Evolutionary conservation across 2,329 filamentous ascomycete species (phyloP).

Genomic region (Lachnellula cervina): DNA sequence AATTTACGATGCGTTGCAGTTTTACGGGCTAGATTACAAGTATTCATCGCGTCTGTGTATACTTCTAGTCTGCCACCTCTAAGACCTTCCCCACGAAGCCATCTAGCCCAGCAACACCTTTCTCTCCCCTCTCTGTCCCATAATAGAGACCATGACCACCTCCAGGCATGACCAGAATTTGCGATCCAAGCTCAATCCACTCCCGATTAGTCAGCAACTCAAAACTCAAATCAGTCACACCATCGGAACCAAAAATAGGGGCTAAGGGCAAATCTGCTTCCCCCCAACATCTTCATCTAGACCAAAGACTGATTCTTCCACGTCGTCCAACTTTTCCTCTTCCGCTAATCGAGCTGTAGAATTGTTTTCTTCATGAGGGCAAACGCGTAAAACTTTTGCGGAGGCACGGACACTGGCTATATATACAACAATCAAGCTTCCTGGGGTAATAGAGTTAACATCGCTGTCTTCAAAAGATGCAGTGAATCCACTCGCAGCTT

Average conservation of each 20-base stretch:
- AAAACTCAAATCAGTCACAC: conserved; percentile 52
- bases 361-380: conserved; percentile 23
- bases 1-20: too few relatives aligned
- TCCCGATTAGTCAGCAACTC: conserved; percentile 66
- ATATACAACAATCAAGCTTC: conserved; percentile 75
- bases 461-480: conserved; percentile 65
- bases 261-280: conserved; percentile 16
- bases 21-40: too few relatives aligned
- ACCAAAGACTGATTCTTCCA: conserved; percentile 49
- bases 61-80: conserved; percentile 49
- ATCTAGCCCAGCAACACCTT: conserved; percentile 57
- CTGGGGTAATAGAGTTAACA: conserved; percentile 58
- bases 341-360: conserved; percentile 8
- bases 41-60: neutral
- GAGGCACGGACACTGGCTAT: conserved; percentile 80
- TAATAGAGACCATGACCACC: conserved; percentile 56
- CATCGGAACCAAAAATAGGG: conserved; percentile 36
- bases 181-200: conserved; percentile 68
- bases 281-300: conserved; percentile 42
- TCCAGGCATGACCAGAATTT: conserved; percentile 67
- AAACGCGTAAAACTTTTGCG: conserved; percentile 62
- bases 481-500: conserved; percentile 63
- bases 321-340: conserved; percentile 12
- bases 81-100: conserved; percentile 67
- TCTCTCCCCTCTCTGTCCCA: conserved; percentile 49